Conservation (phyloP, 441 rosid species). For the Corymbia citriodora region DNA sequence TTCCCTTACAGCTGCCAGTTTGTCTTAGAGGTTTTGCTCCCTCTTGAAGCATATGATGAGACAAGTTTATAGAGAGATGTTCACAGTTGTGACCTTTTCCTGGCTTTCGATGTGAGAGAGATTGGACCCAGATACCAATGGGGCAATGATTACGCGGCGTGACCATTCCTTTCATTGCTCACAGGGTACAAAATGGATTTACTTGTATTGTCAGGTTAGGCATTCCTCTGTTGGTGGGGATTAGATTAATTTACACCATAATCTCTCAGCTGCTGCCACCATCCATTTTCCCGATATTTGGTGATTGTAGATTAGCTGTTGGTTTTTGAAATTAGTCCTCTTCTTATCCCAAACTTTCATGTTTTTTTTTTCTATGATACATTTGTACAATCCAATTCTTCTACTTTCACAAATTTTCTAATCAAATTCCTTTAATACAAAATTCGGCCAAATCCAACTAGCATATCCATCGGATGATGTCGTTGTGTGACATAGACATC, state of each 20-base stretch:
- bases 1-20: neutral
- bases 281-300: neutral
- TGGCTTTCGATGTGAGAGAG: slow-evolving; percentile 34
- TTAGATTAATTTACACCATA: neutral
- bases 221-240: neutral
- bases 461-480: neutral
- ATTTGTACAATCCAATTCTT: neutral
- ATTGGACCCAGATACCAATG: slow-evolving; percentile 83
- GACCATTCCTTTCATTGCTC: slow-evolving; percentile 92
- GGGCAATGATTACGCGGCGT: slow-evolving; percentile 63
- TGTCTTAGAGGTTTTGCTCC: neutral
- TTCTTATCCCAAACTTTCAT: neutral
- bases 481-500: neutral
- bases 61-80: neutral
- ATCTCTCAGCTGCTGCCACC: neutral
- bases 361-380: too few species aligned
- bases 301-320: too few species aligned
- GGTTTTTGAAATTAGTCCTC: too few species aligned
- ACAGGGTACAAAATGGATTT: slow-evolving; percentile 76
- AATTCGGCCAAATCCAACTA: fast-evolving
- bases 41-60: neutral
- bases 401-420: too few species aligned
- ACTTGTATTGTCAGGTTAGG: slow-evolving; percentile 74
- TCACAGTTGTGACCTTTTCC: neutral
- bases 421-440: too few species aligned